Base-by-base conservation (phyloP, 2,329 filamentous ascomycete genomes). In the Venturia effusa region DNA sequence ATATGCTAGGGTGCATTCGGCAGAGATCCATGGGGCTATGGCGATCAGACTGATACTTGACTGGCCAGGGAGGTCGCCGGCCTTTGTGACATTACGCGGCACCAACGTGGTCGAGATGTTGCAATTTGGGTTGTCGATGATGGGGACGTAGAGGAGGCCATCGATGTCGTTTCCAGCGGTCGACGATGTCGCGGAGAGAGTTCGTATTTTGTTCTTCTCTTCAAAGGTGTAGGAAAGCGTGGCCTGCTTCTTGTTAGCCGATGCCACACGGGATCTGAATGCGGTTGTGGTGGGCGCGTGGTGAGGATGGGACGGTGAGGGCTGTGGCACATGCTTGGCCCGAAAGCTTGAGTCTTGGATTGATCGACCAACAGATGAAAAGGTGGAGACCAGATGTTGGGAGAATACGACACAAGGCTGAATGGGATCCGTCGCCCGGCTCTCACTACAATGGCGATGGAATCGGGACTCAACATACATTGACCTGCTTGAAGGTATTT, bases 61-160 rank as follows among this genome's bases (percentile, higher is more conserved):
- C 60, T 82, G 81, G 0, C 81, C 78, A 0, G 81, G 80, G 19
- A 97, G 83, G 70, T 94, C 82, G n/a, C 75, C 73, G 68, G 84
- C 82, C 19, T 88, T 84, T 15, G 90, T 96, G 63, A 86, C 90
- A 73, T 94, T 92, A 43, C 74, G 69, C 1, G 92, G 90, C 10
- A 97, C 81, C 68, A 88, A 85, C n/a, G 81, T 74, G 48, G 80
- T 80, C 59, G 83, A 75, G 19, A 84, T 78, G 71, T 80, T 80
- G 76, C 92, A 97, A 0, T 80, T 75, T 66, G 88, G 81, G 64
- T 80, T 73, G 13, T 71, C 72, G 48, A 96, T 80, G 66, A 87
- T 84, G 4, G 93, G 94, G 1, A 96, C 88, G 73, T 94, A 97
- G 64, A 97, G 81, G 19, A 97, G 83, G 66, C 93, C 93, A 67